A percentile compares a stretch with the other conserved stretches of the same genome.
Conservation (phyloP, 2,329 filamentous ascomycete genomes). For the Aspergillus calidoustus region DNA sequence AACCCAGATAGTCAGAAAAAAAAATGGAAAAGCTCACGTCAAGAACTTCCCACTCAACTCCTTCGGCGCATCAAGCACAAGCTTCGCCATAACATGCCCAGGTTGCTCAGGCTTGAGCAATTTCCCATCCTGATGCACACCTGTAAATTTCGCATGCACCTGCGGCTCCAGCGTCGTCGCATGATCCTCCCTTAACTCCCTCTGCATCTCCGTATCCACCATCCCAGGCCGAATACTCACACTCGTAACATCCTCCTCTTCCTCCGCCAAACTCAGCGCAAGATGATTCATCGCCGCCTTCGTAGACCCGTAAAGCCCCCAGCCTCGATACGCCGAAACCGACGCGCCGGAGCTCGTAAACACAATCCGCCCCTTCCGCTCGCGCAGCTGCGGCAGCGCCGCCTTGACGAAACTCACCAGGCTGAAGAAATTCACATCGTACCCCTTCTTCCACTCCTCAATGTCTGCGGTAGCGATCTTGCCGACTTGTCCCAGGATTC, state of each 20-base stretch:
- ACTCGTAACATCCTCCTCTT: conserved; percentile 32
- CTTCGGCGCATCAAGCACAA: conserved; percentile 68
- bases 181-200: conserved; percentile 76
- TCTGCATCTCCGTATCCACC: conserved; percentile 43
- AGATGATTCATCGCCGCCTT: conserved; percentile 45
- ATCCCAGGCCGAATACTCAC: conserved; percentile 41
- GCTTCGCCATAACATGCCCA: conserved; percentile 80
- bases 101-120: conserved; percentile 83
- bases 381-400: conserved; percentile 37
- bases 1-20: conserved; percentile 9
- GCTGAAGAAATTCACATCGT: conserved; percentile 87
- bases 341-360: conserved; percentile 44
- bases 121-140: conserved; percentile 70
- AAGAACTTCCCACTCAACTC: conserved; percentile 78
- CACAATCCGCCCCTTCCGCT: conserved; percentile 41
- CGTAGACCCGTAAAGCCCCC: conserved; percentile 43
- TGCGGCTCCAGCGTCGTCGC: conserved; percentile 61
- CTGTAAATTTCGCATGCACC: conserved; percentile 67
- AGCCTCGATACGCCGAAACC: conserved; percentile 37
- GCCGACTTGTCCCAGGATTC: conserved; percentile 74
- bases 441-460: conserved; percentile 75
- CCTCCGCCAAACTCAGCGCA: conserved; percentile 33
- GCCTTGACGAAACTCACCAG: conserved; percentile 68
- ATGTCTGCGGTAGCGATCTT: conserved; percentile 69
- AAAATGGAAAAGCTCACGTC: conserved; percentile 30